Percentiles rank a stretch among this genome's conserved stretches.
phyloP scores from a whole-genome alignment of 768 basidiomycete genomes.

The Scleroderma citrinum region DNA sequence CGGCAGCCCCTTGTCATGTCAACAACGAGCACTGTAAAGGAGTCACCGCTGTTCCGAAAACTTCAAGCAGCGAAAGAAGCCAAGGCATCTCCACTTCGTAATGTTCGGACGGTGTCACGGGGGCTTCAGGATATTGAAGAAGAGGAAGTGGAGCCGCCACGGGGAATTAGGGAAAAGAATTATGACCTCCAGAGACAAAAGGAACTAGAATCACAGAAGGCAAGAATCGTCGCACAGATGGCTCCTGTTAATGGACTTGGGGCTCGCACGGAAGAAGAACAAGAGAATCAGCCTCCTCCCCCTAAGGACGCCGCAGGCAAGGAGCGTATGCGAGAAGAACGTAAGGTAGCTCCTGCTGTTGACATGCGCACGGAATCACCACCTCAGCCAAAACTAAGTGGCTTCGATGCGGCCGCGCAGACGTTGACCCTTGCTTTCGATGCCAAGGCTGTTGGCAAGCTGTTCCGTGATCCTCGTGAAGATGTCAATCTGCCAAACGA shows the following conservation, averaged over 20 bases:
- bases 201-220: slow-evolving; percentile 87
- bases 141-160: slow-evolving; percentile 37
- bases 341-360: slow-evolving; percentile 10
- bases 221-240: slow-evolving; percentile 92
- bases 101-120: slow-evolving; percentile 28
- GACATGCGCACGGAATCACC: slow-evolving; percentile 19
- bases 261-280: slow-evolving; percentile 29
- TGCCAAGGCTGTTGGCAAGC: slow-evolving; percentile 51
- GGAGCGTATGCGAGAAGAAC: slow-evolving; percentile 22
- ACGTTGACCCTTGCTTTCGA: slow-evolving; percentile 59
- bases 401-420: slow-evolving; percentile 62
- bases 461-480: slow-evolving; percentile 63
- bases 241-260: slow-evolving; percentile 40
- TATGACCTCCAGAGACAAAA: slow-evolving; percentile 47
- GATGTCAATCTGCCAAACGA: slow-evolving; percentile 55
- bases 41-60: slow-evolving; percentile 41
- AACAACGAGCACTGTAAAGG: slow-evolving; percentile 36
- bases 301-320: slow-evolving; percentile 28
- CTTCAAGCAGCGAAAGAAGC: slow-evolving; percentile 47
- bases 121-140: slow-evolving; percentile 44
- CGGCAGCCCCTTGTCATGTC: slow-evolving; percentile 80
- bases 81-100: slow-evolving; percentile 50
- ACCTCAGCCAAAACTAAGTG: slow-evolving; percentile 35
- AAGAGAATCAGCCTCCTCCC: slow-evolving; percentile 28
- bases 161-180: slow-evolving; percentile 33